Evolutionary conservation across 2,329 filamentous ascomycete genomes (phyloP), one percentile per base, ranked within the genome.

Genomic region (Passalora sequoiae): DNA sequence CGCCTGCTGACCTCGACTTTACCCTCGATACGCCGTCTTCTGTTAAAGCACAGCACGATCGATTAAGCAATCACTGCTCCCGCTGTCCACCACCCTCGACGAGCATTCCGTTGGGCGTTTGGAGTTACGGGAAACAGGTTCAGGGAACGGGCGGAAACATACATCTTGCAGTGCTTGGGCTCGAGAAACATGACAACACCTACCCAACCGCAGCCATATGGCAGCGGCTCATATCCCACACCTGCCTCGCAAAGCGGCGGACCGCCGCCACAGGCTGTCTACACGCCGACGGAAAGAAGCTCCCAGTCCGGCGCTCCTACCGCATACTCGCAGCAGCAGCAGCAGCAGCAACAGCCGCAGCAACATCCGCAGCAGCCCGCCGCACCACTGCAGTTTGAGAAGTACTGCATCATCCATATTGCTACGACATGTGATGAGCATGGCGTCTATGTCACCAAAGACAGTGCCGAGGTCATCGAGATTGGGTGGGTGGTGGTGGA

Each of bases 391-490:
- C 47, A 50, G 31, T 63, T 95, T 70, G 92, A 98, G 73, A 86
- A 91, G 68, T 98, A 95, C 71, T 85, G 96, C 56, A 87, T 98
- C 63, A 95, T 97, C 67, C 92, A 98, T 70, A 91, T 97, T 63
- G 92, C 92, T 53, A 98, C 92, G 25, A 98, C 92, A 58, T 98
- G 92, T 71, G 92, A 98, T 69, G 92, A 98, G 69, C 92, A 98
- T 71, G 92, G 92, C 52, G 92, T 98, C 55, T 98, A 98, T 69
- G 92, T 98, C 47, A 98, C 92, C 48, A 97, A 97, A 72, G 92
- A 98, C 71, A 97, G 92, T 47, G 92, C 92, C 51, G 92, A 98
- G 74, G 92, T 98, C 56, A 98, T 98, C 69, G 92, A 98, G 78
- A 78, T 98, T 65, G 92, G 91, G 53, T 98, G 92, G 92, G 95